Evolutionary conservation across 78 protist genomes (phyloP), one percentile per base, ranked within the genome.

Genomic region (Diacronema lutheri): DNA sequence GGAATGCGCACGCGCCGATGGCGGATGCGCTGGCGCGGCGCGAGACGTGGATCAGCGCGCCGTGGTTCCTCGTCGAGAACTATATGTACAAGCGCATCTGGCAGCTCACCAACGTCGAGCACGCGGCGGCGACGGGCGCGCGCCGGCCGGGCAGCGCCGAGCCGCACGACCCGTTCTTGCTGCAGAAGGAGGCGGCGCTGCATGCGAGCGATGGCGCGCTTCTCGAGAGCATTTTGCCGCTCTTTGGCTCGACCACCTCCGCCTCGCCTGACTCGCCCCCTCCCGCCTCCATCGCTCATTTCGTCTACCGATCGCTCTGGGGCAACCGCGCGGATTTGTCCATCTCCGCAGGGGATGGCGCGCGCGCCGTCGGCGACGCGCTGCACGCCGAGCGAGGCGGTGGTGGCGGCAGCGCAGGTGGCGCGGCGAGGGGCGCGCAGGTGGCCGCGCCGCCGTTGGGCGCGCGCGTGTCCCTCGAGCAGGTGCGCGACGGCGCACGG

Each of bases 31-130:
- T 72, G 20, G 31, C 33, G 23, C 33, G 3, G 1, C 60, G 31
- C 31, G n/a, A 12, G 50, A 68, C 50, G 13, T 72, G 79, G 79
- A 1, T 38, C 44, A 0, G 12, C 19, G 79, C 58, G 35, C 79
- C 79, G 38, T 72, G 79, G 79, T 72, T 11, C 5, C 9, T 72
- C 23, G 79, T 29, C 38, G 79, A 72, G 60, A 72, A 38, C 61
- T 72, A 72, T 37, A 0, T 72, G 5, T 72, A 72, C 79, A 19
- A 29, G 60, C 79, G 79, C 20, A 72, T 72, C 37, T 60, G 41
- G 37, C 60, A 72, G 79, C 37, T 44, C 44, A n/a, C n/a, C n/a
- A n/a, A n/a, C n/a, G n/a, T n/a, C n/a, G 29, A 37, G 41, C n/a
- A 38, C 76, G 41, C 33, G 0, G 29, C 58, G 13, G 41, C 60